Base-by-base conservation (phyloP, 257 asterid genomes). In the Galeopsis tetrahit region DNA sequence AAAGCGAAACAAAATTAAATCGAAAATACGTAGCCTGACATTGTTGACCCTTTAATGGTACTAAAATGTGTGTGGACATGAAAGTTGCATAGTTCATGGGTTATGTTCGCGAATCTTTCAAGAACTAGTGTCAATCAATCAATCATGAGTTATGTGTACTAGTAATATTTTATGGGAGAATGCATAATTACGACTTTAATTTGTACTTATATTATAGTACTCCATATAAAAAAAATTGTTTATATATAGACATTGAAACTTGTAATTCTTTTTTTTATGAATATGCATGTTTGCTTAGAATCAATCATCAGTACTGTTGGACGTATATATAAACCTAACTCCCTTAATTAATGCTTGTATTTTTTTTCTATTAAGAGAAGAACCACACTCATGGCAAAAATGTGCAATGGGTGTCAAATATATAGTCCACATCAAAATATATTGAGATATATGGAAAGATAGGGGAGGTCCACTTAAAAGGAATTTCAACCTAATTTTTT, bases 21-120 rank as follows among this genome's bases (percentile, higher is more conserved):
- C 34, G 38, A 69, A 56, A 38, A 71, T 43, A 53, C 35, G 36
- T 36, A 57, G 78, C 78, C 36, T 74, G 73, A 74, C 48, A 72
- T 55, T 73, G 39, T 65, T 65, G 72, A 73, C 78, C 64, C 43
- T 39, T n/a, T 4, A 21, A 21, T n/a, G 14, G 13, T 46, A 46
- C 52, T 46, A 46, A 46, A 10, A 17, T 39, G 7, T 69, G 42
- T 70, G 42, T 69, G 51, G 51, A 34, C 42, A 42, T 58, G 28
- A 32, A 42, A 43, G 36, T 33, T 70, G 52, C 67, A 43, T 42
- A 42, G 11, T 70, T 70, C 7, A 8, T 49, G 56, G 11, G 33
- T 33, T 36, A 17, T 48, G 15, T 71, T 62, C 51, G 64, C 51
- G 64, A 55, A 51, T 49, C 28, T 38, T 63, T 36, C 15, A 42